Conservation (phyloP, 169 alveolate species). For the Cryptosporidium sp. region DNA sequence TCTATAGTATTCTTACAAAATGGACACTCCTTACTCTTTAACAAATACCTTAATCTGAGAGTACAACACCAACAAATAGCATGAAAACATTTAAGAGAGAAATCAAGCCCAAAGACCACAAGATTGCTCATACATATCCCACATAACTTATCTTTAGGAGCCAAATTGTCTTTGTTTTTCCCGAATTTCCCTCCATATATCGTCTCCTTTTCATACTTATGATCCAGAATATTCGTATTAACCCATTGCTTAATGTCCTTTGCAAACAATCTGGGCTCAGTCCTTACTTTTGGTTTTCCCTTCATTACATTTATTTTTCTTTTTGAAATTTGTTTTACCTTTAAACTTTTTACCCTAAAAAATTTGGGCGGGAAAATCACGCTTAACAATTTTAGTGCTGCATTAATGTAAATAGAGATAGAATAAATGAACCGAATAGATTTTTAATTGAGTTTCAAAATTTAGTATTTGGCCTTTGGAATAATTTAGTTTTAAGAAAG, state of each 20-base stretch:
- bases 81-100: conserved; percentile 50
- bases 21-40: conserved; percentile 65
- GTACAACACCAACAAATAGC: conserved; percentile 73
- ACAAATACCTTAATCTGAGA: conserved; percentile 41
- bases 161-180: not conserved
- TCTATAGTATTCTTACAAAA: conserved; percentile 60
- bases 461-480: not conserved
- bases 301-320: conserved; percentile 2
- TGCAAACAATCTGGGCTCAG: conserved; percentile 35
- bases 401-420: not conserved
- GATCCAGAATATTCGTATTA: conserved; percentile 5
- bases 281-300: conserved; percentile 6
- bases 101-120: conserved; percentile 58
- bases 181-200: not conserved
- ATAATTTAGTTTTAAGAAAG: no score
- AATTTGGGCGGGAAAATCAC: conserved; percentile 11
- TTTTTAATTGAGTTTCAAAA: no score
- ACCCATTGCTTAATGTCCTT: conserved; percentile 70
- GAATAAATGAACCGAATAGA: not conserved
- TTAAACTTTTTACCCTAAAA: not conserved
- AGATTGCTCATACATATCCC: conserved; percentile 62
- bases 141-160: conserved; percentile 4
- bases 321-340: not conserved
- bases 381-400: not conserved
- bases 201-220: conserved; percentile 1